Base-by-base conservation (phyloP, 2,329 filamentous ascomycete genomes). In the Colletotrichum euphorbiae region DNA sequence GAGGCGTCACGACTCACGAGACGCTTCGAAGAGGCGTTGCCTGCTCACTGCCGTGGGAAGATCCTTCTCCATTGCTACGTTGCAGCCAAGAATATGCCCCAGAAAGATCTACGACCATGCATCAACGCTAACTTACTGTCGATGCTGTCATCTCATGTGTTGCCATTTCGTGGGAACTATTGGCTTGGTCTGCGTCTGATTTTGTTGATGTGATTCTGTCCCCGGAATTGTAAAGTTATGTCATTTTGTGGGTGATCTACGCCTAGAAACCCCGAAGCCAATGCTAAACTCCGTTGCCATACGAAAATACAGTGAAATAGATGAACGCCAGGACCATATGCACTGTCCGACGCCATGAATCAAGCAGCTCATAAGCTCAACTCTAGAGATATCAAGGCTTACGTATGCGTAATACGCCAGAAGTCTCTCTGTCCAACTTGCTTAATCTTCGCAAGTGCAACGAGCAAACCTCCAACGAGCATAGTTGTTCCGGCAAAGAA, bases 381-480 rank as follows among this genome's bases (percentile, higher is more conserved):
- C 8, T 5, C 11, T 52, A 4, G 2, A 4, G 8, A 36, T 8
- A 2, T 19, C 46, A 43, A 1, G 12, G 7, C 31, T 7, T 33
- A 57, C 17, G 15, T 13, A 46, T 50, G 45, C 7, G 17, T 42
- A 6, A 60, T 60, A 21, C 45, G 40, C 62, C 62, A 69, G n/a
- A 67, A 69, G 4, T 19, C 42, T 11, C 55, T 43, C 19, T 36
- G 43, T 2, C 67, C 67, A 38, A 67, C 62, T 43, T 69, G 67
- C 57, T 69, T 69, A 9, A 69, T 36, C 51, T 69, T 69, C 9
- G 62, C 67, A 13, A 57, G 31, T 12, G 67, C 57, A 7, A 69
- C 67, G 8, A 69, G 57, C 2, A 65, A n/a, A 0, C 66, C 66
- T 2, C 66, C 66, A 2, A 69, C 21, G 7, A 69, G 40, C 66